Base-by-base conservation (phyloP, 495 filamentous ascomycete genomes). In the Aspergillus mulundensis region DNA sequence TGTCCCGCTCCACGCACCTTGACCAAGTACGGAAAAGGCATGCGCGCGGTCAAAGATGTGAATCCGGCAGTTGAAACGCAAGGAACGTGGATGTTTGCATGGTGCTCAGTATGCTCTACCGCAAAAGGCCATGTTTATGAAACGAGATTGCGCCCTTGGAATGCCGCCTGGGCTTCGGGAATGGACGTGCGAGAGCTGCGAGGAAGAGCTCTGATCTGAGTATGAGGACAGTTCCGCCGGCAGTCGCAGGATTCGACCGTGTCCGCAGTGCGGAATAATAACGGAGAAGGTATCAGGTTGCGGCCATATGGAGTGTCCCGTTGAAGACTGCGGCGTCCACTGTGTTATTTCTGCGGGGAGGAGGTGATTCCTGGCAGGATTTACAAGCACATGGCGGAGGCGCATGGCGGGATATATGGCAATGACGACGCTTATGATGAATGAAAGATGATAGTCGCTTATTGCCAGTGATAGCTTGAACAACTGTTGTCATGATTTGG, bases 11-110 rank as follows among this genome's bases (percentile, higher is more conserved):
- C 66, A 7, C 62, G 60, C 32, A 67, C 62, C 7, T 51, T 75
- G 5, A 32, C 58, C 10, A 65, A 59, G 21, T 68, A 69, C 46
- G 61, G 61, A 5, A 54, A 51, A 30, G 56, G 56, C 1, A 47
- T 58, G 12, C 60, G 58, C 15, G 46, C 50, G 1, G 52, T 74
- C 14, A 62, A 58, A 0, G 62, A 62, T 40, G 48, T 73, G 25
- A 38, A 28, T 16, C 45, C 47, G 3, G 74, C 70, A 11, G 60
- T 75, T 23, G 49, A 52, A 8, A 65, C 73, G n/a, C 30, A 43
- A 2, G 72, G 70, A 5, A 25, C 38, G n/a, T 76, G 70, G 70
- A 68, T 77, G 1, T 74, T 68, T 41, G 73, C 61, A 7, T 77
- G 74, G 70, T 79, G 76, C 52, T 21, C 4, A 10, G 50, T 51